Base-by-base conservation (phyloP, 805 yeast genomes). In the Metschnikowia dekortorum region DNA sequence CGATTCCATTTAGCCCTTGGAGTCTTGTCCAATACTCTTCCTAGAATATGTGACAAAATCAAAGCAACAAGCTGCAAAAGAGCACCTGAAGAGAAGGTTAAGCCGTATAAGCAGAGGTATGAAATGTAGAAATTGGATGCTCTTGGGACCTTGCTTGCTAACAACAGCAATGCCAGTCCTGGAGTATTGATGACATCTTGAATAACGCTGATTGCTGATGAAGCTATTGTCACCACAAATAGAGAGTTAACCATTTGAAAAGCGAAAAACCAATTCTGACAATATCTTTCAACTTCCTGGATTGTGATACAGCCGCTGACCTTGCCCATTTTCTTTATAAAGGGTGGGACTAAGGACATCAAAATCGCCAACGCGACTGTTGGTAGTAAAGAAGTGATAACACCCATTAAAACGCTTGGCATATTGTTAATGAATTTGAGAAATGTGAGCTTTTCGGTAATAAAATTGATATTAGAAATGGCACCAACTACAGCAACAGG, bases 401-500 rank as follows among this genome's bases (percentile, higher is more conserved):
- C 63, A 73, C 99, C 99, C 69, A 84, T 73, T 34, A 92, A 64
- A 8, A 71, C 74, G 0, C 54, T 32, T 11, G 97, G 97, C 73
- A 91, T 74, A 48, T 87, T 82, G 63, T 84, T 73, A 59, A 92
- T 79, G 70, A 89, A 94, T 37, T 76, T 68, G 63, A 92, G 78
- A 75, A 88, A 94, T 8, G 75, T 89, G 31, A 92, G 80, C 55
- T 80, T 82, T 35, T 78, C 73, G 36, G 87, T 88, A 63, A 90
- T 75, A 62, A 78, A 84, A 56, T 85, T 82, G 58, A 92, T 80
- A 69, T 92, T 94, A 26, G 98, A 92, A 56, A 94, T 85, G 59
- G 83, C 79, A 80, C 98, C 98, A 46, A 92, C 96, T 61, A 89
- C 90, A n/a, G 97, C 96, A 37, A 92, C 97, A 8, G 99, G 99